A percentile compares a stretch with the other conserved stretches of the same genome.
Conservation (phyloP, 352 stramenopile species). For the Phytophthora gonapodyides region DNA sequence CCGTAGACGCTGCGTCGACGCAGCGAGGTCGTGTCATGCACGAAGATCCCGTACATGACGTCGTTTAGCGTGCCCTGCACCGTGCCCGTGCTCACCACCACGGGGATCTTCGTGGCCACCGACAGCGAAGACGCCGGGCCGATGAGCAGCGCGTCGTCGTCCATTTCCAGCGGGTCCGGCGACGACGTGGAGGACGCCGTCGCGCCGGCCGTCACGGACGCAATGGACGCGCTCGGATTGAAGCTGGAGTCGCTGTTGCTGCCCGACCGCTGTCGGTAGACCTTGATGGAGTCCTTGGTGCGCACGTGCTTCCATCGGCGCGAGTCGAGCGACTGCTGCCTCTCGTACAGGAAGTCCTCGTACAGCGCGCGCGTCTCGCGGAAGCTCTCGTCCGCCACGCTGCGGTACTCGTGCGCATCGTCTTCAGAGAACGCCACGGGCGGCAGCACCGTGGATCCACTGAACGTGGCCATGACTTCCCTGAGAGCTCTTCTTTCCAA, state of each 20-base stretch:
- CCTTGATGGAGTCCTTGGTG: slow-evolving; percentile 35
- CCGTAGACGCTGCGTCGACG: slow-evolving; percentile 35
- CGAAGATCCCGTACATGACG: slow-evolving; percentile 49
- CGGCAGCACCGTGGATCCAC: slow-evolving; percentile 27
- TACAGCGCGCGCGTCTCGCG: slow-evolving; percentile 45
- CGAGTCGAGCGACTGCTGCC: slow-evolving; percentile 29
- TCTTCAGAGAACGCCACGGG: slow-evolving; percentile 33
- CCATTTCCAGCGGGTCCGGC: slow-evolving; percentile 11
- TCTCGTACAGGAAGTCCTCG: slow-evolving; percentile 44
- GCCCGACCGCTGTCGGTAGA: slow-evolving; percentile 43
- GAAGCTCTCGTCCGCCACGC: slow-evolving; percentile 41
- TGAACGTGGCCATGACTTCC: slow-evolving; percentile 15
- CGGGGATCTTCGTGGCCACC: slow-evolving; percentile 41
- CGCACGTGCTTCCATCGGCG: slow-evolving; percentile 44
- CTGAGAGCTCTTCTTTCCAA: slow-evolving; percentile 10
- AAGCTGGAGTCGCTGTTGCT: not conserved
- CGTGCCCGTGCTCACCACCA: slow-evolving; percentile 40
- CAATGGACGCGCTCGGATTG: not conserved
- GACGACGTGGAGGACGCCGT: slow-evolving; percentile 21
- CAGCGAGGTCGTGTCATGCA: slow-evolving; percentile 46
- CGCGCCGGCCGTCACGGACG: not conserved
- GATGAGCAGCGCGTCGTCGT: slow-evolving; percentile 36
- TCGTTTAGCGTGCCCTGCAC: slow-evolving; percentile 56
- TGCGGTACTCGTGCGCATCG: slow-evolving; percentile 39
- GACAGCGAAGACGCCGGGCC: slow-evolving; percentile 49